These are phyloP conservation scores for Fusarium tricinctum DNA, from an alignment of 2,329 filamentous ascomycete genomes.

Conservation along the genomic window DNA sequence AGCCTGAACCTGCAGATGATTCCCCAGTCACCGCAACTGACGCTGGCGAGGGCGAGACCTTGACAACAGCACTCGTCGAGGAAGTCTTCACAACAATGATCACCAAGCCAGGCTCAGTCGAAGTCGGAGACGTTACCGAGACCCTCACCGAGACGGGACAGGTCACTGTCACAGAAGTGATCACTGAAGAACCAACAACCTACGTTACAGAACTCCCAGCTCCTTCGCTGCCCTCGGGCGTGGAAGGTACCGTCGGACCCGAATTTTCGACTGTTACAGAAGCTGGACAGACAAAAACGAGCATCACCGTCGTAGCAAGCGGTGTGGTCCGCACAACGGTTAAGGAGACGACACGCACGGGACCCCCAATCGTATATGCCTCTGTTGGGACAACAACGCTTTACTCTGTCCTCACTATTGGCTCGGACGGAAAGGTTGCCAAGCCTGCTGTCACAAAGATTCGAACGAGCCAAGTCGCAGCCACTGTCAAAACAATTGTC, in stretches of 20 bases:
- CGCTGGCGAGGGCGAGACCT: conserved; percentile 5
- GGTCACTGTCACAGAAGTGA: not conserved
- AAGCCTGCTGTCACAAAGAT: conserved; percentile 25
- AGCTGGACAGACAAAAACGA: conserved; percentile 13
- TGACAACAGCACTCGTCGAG: conserved; percentile 34
- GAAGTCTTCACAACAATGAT: conserved; percentile 31
- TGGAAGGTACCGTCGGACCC: too few relatives aligned
- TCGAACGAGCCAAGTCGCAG: conserved; percentile 28
- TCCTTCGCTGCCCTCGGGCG: too few relatives aligned
- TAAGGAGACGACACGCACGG: conserved; percentile 19
- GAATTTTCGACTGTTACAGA: conserved; percentile 19
- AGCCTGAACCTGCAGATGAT: conserved; percentile 7
- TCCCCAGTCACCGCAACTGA: not conserved
- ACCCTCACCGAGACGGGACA: conserved; percentile 17
- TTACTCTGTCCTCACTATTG: conserved; percentile 35
- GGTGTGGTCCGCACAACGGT: conserved; percentile 22
- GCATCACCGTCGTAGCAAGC: conserved; percentile 10
- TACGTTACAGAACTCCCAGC: not conserved
- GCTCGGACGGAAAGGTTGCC: conserved; percentile 17
- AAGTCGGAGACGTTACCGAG: conserved; percentile 12
- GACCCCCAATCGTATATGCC: conserved; percentile 30
- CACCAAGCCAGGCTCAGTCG: conserved; percentile 10
- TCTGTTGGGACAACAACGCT: conserved; percentile 37
- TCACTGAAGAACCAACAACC: not conserved
- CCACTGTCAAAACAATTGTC: conserved; percentile 36